phyloP scores from a whole-genome alignment of 345 rosid genomes.

The Linum trigynum region DNA sequence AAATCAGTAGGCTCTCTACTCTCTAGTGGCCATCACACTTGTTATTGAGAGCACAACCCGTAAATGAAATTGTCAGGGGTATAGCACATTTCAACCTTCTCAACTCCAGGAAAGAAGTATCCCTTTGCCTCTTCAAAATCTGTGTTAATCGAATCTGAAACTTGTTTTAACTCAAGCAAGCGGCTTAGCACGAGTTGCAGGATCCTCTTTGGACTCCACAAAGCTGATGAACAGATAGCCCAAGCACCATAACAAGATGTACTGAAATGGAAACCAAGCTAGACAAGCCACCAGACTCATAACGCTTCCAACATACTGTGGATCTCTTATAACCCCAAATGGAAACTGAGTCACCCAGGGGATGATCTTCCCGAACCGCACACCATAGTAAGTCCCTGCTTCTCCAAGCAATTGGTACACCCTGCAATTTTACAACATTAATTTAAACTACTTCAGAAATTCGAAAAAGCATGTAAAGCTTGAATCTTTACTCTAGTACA shows the following conservation, averaged over 20 bases:
- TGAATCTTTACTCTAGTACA: background rate
- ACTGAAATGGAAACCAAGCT: slow-evolving; percentile 73
- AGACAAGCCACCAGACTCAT: slow-evolving; percentile 66
- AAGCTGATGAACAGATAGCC: slow-evolving; percentile 63
- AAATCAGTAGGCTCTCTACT: too few species aligned
- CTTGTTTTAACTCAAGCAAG: slow-evolving; percentile 26
- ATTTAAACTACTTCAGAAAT: background rate
- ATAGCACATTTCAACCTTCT: too few species aligned
- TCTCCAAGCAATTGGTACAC: slow-evolving; percentile 89
- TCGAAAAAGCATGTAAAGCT: too few species aligned
- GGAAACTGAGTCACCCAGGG: slow-evolving; percentile 89
- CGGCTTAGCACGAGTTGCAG: slow-evolving; percentile 53
- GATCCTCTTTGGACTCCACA: slow-evolving; percentile 62
- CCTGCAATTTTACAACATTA: slow-evolving; percentile 27
- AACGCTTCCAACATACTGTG: slow-evolving; percentile 82
- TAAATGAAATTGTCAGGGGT: too few species aligned
- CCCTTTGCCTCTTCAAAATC: background rate
- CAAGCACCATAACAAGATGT: slow-evolving; percentile 63
- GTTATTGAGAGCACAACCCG: too few species aligned
- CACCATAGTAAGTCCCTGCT: slow-evolving; percentile 82
- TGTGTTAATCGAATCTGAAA: slow-evolving; percentile 6
- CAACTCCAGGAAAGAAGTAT: too few species aligned
- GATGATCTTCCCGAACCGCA: slow-evolving; percentile 67
- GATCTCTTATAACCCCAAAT: slow-evolving; percentile 81
- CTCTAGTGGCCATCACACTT: too few species aligned